Base-by-base conservation (phyloP, 2,329 filamentous ascomycete species). In the Penicillium fuscoglaucum region DNA sequence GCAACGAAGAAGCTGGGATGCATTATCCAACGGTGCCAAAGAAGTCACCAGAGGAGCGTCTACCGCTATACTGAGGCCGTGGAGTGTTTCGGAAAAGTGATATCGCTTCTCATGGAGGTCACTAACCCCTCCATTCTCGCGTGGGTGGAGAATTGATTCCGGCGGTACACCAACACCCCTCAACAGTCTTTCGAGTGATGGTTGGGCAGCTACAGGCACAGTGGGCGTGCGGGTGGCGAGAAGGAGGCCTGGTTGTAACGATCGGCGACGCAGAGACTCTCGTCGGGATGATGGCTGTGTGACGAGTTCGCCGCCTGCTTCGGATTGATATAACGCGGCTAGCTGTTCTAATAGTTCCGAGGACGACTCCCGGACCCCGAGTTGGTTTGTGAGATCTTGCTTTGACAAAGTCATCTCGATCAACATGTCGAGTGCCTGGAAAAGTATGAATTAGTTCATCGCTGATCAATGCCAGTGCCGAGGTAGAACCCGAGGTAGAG, bases 321-420 rank as follows among this genome's bases (percentile, higher is more conserved):
- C 74, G 6, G 62, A 53, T 49, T 69, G 71, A 60, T 76, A 76
- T 15, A 69, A 59, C 8, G 60, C 52, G 43, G 69, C 60, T 17
- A 78, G 59, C 45, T 68, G 61, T 21, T 73, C 71, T 7, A 78
- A 52, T 9, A 72, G 62, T 50, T 70, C 72, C 41, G 71, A 73
- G 37, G 70, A 72, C 39, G 72, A 76, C 50, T 75, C 72, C 21
- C 71, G 67, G 37, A 69, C 63, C 45, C 64, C 66, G 17, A 78
- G 58, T 26, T 63, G 61, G 39, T 70, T 66, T 2, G 61, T 70
- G 24, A 74, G 60, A 33, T 60, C 52, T 58, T 73, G 64, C 17
- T 66, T 72, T 21, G 70, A 71, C 6, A 66, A 59, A 28, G 72
- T 72, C 70, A 78, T 72, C 15, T 72, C 66, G 10, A 67, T 63